Evolutionary conservation across 305 asterid genomes (phyloP), one percentile per base, ranked within the genome.

Genomic region (Euphrasia arctica): DNA sequence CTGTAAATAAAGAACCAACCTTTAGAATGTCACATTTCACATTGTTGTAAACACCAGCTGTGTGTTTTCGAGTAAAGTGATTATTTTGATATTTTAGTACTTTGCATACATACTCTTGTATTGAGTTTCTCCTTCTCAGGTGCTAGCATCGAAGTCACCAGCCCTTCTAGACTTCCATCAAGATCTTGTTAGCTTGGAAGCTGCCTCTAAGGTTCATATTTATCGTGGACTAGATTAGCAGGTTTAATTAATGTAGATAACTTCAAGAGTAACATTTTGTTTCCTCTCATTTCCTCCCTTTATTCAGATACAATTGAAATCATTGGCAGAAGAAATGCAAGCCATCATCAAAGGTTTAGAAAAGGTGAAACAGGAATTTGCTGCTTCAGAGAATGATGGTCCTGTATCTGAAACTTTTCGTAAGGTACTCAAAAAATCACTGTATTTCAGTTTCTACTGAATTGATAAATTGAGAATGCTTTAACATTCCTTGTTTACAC

Each of bases 251-350:
- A 22, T 58, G 31, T 74, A 54, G 45, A 56, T 67, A 74, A 41
- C 58, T 65, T 61, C 49, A 57, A 61, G 60, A 67, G 64, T 79
- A 34, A 65, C 15, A n/a, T 25, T 42, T 54, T 63, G 36, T 15
- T 66, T 60, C 72, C 69, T 11, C 4, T 45, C 51, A 4, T 45
- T 45, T 45, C 51, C 6, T 6, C 6, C 51, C 22, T 54, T 54
- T 54, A 9, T 12, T 73, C 83, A 94, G 98, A 91, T 94, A 78
- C 99, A 89, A 84, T 69, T 94, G 82, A 94, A 94, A 79, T 85
- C 97, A 34, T 82, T 90, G 78, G 99, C 99, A 57, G 99, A 94
- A 76, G 99, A 94, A 84, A 94, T 94, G 99, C 98, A 94, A 89
- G 96, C 98, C 68, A 88, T 94, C 66, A 88, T 80, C 73, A 94